Evolutionary conservation across 331 rosid species (phyloP).

Genomic region (Telfairia occidentalis): DNA sequence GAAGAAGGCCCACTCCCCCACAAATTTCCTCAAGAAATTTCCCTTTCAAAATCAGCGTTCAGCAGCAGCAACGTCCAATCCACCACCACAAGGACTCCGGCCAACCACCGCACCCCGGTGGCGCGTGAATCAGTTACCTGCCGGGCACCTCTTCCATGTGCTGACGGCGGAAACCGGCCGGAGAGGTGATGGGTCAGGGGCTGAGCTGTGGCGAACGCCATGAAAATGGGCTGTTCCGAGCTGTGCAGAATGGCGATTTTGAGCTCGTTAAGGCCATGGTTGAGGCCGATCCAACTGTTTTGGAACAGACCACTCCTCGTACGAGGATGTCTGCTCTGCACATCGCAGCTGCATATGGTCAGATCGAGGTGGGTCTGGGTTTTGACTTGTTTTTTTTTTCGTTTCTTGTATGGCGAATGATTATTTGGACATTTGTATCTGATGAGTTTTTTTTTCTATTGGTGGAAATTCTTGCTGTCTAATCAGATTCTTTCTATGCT

Average conservation of each 20-base stretch:
- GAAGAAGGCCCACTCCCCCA: conserved; percentile 16
- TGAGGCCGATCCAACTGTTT: conserved; percentile 29
- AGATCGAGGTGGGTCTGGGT: conserved; percentile 50
- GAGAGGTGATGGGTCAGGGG: conserved; percentile 66
- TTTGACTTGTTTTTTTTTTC: not conserved
- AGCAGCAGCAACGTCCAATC: not conserved
- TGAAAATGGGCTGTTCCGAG: conserved; percentile 36
- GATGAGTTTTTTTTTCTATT: conserved; percentile 6
- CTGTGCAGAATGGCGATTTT: conserved; percentile 50
- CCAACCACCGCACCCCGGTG: conserved; percentile 35
- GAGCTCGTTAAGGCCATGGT: conserved; percentile 37
- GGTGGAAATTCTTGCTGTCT: conserved; percentile 9
- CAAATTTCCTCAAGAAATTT: conserved; percentile 6
- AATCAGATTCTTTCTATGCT: conserved; percentile 57
- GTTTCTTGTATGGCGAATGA: not conserved
- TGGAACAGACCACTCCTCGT: conserved; percentile 30
- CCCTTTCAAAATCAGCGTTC: conserved; percentile 2
- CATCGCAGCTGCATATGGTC: conserved; percentile 66
- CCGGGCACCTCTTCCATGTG: conserved; percentile 18
- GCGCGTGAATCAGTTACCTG: conserved; percentile 30
- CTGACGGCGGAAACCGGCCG: not conserved
- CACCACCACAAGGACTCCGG: not conserved
- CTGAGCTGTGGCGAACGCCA: conserved; percentile 40
- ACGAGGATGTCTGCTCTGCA: conserved; percentile 48
- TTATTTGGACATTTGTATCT: conserved; percentile 10